Evolutionary conservation across 371 early-diverging fungal genomes (phyloP), one percentile per base, ranked within the genome.

Genomic region (Vairimorpha necatrix): DNA sequence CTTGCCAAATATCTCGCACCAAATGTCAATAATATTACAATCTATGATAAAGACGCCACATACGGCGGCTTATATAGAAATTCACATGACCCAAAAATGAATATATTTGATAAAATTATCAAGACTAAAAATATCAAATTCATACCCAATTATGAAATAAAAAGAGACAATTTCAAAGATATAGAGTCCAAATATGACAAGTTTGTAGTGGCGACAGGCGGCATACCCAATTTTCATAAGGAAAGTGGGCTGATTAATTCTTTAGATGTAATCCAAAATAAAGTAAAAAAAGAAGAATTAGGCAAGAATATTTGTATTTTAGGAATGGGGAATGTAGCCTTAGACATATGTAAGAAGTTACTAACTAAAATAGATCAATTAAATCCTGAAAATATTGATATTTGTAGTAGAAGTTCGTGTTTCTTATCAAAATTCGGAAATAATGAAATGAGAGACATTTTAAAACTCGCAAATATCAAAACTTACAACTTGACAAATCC

Each of bases 321-420:
- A 62, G 81, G 81, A 18, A 74, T 77, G 74, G 81, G 81, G 66
- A 77, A 80, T 46, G 81, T 80, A 26, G 22, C 81, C 4, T 53
- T 80, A 68, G 81, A 80, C 65, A 20, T 80, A 16, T 32, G 33
- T 6, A 36, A 38, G 33, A 58, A 60, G 13, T 26, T 34, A 53
- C n/a, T 48, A 9, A 54, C 34, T 4, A 28, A 26, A 14, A 32
- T 63, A 36, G 48, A 28, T 7, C 11, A 42, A 42, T n/a, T n/a
- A n/a, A n/a, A n/a, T n/a, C n/a, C n/a, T n/a, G n/a, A n/a, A n/a
- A 65, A 71, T 0, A 34, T 63, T 20, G 36, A 74, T 28, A 14
- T 34, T 22, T 24, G 69, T 47, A 63, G 68, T 22, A 58, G 77
- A 60, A 26, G 48, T 32, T 13, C 13, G 24, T 26, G 54, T 4